These are phyloP conservation scores for Plasmopara muralis DNA, from an alignment of 352 stramenopile genomes.

Conservation along the genomic window DNA sequence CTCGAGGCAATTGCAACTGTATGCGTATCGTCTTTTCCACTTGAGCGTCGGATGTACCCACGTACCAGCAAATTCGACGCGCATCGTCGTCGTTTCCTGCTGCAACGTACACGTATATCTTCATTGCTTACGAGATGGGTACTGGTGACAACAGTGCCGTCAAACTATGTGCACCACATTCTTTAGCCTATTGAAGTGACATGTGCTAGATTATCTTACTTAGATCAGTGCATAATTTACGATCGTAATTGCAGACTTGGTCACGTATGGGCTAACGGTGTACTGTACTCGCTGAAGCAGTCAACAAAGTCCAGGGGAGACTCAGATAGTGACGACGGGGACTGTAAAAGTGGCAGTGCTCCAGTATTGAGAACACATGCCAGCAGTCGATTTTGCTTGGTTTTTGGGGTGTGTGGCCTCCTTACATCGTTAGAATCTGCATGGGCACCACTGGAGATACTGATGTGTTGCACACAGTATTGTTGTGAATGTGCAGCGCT, in stretches of 20 bases:
- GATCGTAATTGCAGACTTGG: slow-evolving; percentile 19
- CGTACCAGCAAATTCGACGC: slow-evolving; percentile 48
- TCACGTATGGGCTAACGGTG: slow-evolving; percentile 6
- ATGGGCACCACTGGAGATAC: slow-evolving; percentile 2
- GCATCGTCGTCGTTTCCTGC: slow-evolving; percentile 1
- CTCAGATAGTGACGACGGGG: slow-evolving; percentile 14
- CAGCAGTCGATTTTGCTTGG: too few species aligned
- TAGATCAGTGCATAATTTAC: slow-evolving; percentile 20
- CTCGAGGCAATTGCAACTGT: slow-evolving; percentile 22
- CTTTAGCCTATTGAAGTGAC: not conserved
- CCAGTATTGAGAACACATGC: slow-evolving; percentile 6
- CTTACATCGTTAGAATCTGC: not conserved
- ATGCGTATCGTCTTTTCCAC: slow-evolving; percentile 39
- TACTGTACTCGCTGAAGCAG: not conserved
- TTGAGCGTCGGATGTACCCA: slow-evolving; percentile 42
- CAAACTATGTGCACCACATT: slow-evolving; percentile 13
- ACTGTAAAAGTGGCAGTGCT: slow-evolving; percentile 15
- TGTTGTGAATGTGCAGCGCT: not conserved
- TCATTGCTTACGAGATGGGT: slow-evolving; percentile 12
- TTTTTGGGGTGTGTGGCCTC: slow-evolving; percentile 1
- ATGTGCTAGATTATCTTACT: slow-evolving; percentile 7
- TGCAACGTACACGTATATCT: slow-evolving; percentile 24
- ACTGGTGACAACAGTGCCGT: not conserved
- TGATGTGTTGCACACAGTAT: not conserved
- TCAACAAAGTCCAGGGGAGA: slow-evolving; percentile 19